phyloP scores from a whole-genome alignment of 2,329 filamentous ascomycete genomes.

The Fusarium xylarioides region DNA sequence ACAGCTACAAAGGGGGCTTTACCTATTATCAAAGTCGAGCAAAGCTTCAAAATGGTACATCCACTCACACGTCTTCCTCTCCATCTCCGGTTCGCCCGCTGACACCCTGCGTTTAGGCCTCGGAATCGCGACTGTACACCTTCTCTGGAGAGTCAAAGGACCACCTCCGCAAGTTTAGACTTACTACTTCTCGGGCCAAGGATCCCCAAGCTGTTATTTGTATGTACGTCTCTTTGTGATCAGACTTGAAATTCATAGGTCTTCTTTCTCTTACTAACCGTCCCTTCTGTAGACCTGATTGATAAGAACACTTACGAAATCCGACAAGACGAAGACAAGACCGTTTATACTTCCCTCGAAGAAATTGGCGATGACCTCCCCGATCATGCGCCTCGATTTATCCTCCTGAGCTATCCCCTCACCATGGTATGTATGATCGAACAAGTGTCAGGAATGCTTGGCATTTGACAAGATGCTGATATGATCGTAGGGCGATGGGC shows the following conservation, averaged over 20 bases:
- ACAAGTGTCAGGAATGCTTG: not conserved
- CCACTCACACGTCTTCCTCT: not conserved
- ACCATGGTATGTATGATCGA: slow-evolving; percentile 70
- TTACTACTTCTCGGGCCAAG: slow-evolving; percentile 87
- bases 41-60: slow-evolving; percentile 29
- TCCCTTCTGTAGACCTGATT: slow-evolving; percentile 75
- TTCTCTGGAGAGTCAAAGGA: slow-evolving; percentile 92
- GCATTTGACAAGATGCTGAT: slow-evolving; percentile 21
- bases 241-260: not conserved
- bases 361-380: slow-evolving; percentile 89
- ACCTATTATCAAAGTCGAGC: not conserved
- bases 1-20: not conserved
- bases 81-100: slow-evolving; percentile 2
- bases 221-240: slow-evolving; percentile 62
- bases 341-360: slow-evolving; percentile 81
- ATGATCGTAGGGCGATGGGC: slow-evolving; percentile 73
- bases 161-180: slow-evolving; percentile 91
- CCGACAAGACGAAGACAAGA: slow-evolving; percentile 78
- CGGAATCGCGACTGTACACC: slow-evolving; percentile 89
- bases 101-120: slow-evolving; percentile 52
- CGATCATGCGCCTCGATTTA: slow-evolving; percentile 88
- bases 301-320: slow-evolving; percentile 92
- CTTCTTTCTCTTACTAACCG: slow-evolving; percentile 21
- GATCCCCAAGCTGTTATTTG: slow-evolving; percentile 93
- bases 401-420: slow-evolving; percentile 90